These are phyloP conservation scores for Aspergillus sp. DNA, from an alignment of 2,329 filamentous ascomycete genomes.

Conservation along the genomic window DNA sequence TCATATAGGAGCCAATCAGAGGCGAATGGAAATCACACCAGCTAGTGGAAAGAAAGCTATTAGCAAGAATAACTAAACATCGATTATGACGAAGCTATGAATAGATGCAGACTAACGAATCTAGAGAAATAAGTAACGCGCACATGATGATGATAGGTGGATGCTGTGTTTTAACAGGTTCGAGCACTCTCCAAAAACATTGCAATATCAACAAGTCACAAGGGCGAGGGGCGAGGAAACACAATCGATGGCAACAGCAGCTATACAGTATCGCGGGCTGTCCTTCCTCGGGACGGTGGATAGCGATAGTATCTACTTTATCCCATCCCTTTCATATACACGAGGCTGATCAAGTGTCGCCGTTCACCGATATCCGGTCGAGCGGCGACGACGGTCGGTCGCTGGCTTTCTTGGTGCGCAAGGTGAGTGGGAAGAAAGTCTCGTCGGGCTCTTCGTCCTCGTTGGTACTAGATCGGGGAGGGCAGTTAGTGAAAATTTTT, in stretches of 20 bases:
- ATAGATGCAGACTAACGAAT: background rate
- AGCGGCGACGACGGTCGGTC: constrained; percentile 39
- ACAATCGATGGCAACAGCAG: background rate
- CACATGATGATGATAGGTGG: background rate
- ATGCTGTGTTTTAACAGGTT: background rate
- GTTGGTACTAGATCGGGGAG: constrained; percentile 48
- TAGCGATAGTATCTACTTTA: background rate
- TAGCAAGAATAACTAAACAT: background rate
- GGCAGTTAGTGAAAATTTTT: background rate
- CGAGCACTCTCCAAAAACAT: background rate
- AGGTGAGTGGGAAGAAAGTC: constrained; percentile 68
- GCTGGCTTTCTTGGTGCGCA: constrained; percentile 50
- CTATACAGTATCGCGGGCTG: background rate
- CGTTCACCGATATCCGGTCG: constrained; percentile 36
- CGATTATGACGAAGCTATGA: background rate
- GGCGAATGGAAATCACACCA: too few species aligned
- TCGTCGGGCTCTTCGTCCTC: constrained; percentile 91
- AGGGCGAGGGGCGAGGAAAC: background rate
- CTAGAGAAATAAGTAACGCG: background rate
- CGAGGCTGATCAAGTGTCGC: constrained; percentile 10
- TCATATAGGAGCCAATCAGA: too few species aligned
- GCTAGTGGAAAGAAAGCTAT: background rate
- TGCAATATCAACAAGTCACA: background rate
- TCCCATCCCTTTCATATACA: background rate
- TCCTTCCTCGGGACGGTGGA: background rate